Conservation (phyloP, 371 early-diverging fungal species). For the Rhizopus microsporus region DNA sequence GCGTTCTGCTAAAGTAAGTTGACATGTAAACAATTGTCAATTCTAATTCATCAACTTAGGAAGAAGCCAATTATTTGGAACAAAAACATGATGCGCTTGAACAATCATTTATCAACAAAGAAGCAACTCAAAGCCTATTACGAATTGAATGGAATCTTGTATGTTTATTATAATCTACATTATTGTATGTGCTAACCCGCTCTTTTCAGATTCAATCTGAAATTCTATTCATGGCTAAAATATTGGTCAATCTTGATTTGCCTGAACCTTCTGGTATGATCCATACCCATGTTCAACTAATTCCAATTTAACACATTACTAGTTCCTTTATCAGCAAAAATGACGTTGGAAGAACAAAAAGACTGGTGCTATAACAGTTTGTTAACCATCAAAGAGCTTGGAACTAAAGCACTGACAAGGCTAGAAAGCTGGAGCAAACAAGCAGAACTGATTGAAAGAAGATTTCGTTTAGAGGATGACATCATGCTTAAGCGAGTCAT, state of each 20-base stretch:
- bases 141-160: slow-evolving; percentile 24
- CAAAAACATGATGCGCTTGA: slow-evolving; percentile 10
- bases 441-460: slow-evolving; percentile 17
- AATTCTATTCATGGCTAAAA: slow-evolving; percentile 23
- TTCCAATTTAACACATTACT: neutral
- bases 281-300: neutral
- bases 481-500: slow-evolving; percentile 12
- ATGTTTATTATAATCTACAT: neutral
- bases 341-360: slow-evolving; percentile 18
- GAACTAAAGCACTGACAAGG: slow-evolving; percentile 16
- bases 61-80: slow-evolving; percentile 12
- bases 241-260: slow-evolving; percentile 15
- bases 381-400: slow-evolving; percentile 17
- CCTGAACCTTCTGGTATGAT: slow-evolving; percentile 13
- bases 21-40: no score
- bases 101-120: slow-evolving; percentile 13
- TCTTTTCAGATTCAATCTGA: slow-evolving; percentile 24
- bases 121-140: slow-evolving; percentile 21
- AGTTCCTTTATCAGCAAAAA: slow-evolving; percentile 7
- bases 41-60: slow-evolving; percentile 1
- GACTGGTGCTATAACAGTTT: slow-evolving; percentile 20
- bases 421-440: slow-evolving; percentile 22
- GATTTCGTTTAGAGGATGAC: slow-evolving; percentile 20
- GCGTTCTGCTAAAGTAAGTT: slow-evolving; percentile 19
- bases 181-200: neutral